These are phyloP conservation scores for Wickerhamiella siamensis DNA, from an alignment of 805 yeast species.

Conservation along the genomic window DNA sequence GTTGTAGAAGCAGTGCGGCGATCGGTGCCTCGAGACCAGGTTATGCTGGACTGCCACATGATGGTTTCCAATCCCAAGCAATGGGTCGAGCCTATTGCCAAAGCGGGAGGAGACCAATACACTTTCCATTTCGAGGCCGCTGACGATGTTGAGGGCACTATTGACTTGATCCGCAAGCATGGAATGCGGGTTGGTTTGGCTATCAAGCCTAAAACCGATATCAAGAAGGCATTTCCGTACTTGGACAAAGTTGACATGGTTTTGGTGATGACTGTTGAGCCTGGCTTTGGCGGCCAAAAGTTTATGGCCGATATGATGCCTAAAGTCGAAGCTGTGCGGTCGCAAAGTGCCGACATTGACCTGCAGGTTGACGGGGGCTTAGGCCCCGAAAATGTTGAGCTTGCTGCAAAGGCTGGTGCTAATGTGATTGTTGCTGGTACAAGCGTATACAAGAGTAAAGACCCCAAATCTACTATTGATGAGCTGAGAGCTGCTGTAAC, in stretches of 20 bases:
- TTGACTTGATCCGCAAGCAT: constrained; percentile 54
- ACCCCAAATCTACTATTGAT: constrained; percentile 62
- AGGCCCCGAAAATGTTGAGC: constrained; percentile 68
- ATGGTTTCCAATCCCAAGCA: constrained; percentile 86
- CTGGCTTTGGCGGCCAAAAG: constrained; percentile 97
- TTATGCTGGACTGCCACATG: constrained; percentile 91
- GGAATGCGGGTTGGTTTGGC: constrained; percentile 96
- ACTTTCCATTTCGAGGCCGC: constrained; percentile 95
- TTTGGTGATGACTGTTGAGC: constrained; percentile 97
- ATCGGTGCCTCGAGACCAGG: constrained; percentile 53
- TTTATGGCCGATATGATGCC: constrained; percentile 96
- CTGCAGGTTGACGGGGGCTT: constrained; percentile 97
- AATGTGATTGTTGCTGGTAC: constrained; percentile 98
- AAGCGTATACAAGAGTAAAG: constrained; percentile 71
- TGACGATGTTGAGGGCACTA: constrained; percentile 49
- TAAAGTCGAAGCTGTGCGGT: constrained; percentile 67
- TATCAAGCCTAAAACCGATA: constrained; percentile 83
- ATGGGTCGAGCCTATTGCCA: constrained; percentile 87
- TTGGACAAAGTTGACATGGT: constrained; percentile 81
- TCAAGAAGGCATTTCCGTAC: constrained; percentile 62
- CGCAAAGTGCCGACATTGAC: constrained; percentile 59
- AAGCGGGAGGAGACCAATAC: constrained; percentile 90
- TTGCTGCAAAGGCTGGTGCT: constrained; percentile 95
- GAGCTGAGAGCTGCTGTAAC: constrained; percentile 49
- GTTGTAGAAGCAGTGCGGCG: constrained; percentile 65